Percentiles rank a stretch among this genome's conserved stretches.
phyloP scores from a whole-genome alignment of 192 early-diverging fungal species.

The Coemansia sp. region DNA sequence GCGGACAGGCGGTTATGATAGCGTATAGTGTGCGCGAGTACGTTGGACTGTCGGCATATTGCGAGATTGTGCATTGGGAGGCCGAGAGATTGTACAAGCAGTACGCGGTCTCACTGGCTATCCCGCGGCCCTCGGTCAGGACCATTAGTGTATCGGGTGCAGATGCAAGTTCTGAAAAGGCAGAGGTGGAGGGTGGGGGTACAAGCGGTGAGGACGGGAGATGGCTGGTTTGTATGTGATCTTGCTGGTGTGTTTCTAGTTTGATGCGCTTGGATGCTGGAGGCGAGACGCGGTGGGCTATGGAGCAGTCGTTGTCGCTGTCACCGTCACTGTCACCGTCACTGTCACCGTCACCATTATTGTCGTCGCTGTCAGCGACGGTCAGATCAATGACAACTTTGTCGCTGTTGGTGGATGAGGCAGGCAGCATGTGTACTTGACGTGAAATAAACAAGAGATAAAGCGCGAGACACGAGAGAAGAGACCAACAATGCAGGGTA shows the following conservation, averaged over 20 bases:
- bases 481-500: too few relatives aligned
- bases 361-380: neutral
- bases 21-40: conserved; percentile 48
- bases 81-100: conserved; percentile 30
- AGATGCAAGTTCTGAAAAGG: conserved; percentile 17
- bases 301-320: conserved; percentile 7
- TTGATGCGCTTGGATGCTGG: too few relatives aligned
- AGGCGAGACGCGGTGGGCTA: too few relatives aligned
- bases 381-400: too few relatives aligned
- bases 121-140: conserved; percentile 37
- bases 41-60: conserved; percentile 42
- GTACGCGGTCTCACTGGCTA: conserved; percentile 44
- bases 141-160: conserved; percentile 29
- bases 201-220: too few relatives aligned
- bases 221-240: too few relatives aligned
- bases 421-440: too few relatives aligned
- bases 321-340: conserved; percentile 3
- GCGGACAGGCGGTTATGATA: conserved; percentile 24
- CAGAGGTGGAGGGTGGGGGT: conserved; percentile 42
- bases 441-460: too few relatives aligned
- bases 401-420: too few relatives aligned
- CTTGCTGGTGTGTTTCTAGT: too few relatives aligned
- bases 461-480: too few relatives aligned
- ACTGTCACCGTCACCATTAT: conserved; percentile 8
- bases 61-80: conserved; percentile 31